Percentiles rank a stretch among this genome's conserved stretches.
Conservation (phyloP, 805 yeast species). For the Saturnispora besseyi region DNA sequence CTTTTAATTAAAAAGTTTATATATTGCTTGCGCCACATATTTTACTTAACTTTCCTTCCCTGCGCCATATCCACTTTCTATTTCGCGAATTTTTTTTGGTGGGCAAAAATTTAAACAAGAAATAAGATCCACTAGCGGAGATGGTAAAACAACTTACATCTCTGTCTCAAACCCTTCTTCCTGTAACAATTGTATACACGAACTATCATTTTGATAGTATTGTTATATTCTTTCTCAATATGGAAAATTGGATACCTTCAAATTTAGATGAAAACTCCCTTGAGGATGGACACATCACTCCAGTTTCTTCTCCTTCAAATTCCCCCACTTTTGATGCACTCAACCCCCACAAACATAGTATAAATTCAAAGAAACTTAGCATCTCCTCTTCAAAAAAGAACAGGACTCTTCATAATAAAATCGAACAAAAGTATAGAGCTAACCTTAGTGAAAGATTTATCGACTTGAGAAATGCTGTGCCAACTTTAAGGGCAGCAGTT, state of each 20-base stretch:
- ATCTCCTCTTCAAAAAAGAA: constrained; percentile 32
- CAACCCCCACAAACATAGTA: background rate
- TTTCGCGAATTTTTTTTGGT: too few relatives aligned
- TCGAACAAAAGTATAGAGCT: constrained; percentile 73
- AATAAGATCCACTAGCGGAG: too few relatives aligned
- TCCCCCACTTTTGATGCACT: background rate
- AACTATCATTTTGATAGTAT: too few relatives aligned
- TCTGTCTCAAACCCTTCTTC: too few relatives aligned
- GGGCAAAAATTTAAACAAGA: too few relatives aligned
- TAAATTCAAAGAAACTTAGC: background rate
- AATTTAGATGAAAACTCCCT: background rate
- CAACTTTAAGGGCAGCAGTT: constrained; percentile 56
- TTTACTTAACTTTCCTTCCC: too few relatives aligned
- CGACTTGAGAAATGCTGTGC: constrained; percentile 68
- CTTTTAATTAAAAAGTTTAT: too few relatives aligned
- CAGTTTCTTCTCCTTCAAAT: background rate
- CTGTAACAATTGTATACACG: too few relatives aligned
- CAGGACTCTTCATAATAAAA: constrained; percentile 65
- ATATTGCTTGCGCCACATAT: background rate
- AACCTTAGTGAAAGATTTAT: constrained; percentile 65
- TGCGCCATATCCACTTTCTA: too few relatives aligned
- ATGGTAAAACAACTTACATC: too few relatives aligned
- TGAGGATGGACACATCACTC: background rate
- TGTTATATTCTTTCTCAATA: background rate
- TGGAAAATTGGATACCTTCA: background rate